Base-by-base conservation (phyloP, 225 moss, liverwort and hornwort species). In the Bryoerythrophyllum caledonicum region DNA sequence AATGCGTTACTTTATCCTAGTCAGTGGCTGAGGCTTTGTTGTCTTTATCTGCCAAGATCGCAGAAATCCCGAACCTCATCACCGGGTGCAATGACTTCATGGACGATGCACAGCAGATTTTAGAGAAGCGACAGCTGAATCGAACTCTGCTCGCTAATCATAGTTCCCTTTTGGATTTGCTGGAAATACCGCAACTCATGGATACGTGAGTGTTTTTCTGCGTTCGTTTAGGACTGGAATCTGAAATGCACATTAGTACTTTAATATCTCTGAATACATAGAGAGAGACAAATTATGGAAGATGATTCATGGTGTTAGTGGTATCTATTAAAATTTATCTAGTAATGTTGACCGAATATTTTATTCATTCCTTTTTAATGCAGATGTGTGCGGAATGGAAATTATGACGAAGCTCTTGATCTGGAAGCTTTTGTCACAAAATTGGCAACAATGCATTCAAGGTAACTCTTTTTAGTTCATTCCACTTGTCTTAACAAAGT, bases 151-250 rank as follows among this genome's bases (percentile, higher is more conserved):
- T 95, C 51, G 83, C 82, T 49, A 93, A 99, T 82, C 97, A 95
- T 65, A 88, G 91, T 70, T 91, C 97, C 30, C 93, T 99, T 58
- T 71, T 99, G 78, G 97, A 99, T 83, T 86, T 99, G 77, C 88
- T 99, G 81, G 97, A 95, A 88, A 99, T 99, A 71, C 97, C 97
- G 49, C 97, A 99, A 58, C 93, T 99, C 64, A 93, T 95, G 95
- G 97, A 99, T 76, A 95, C 97, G 95, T 97, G 82, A 82, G 85
- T n/a, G n/a, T 82, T 30, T 67, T 24, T 61, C 35, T 67, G 43
- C 63, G 37, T 44, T 67, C 56, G 24, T 57, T 67, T 48, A 72
- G 72, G 46, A 20, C 58, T 67, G 63, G 27, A 75, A 25, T 68
- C 30, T 67, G 51, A 35, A 27, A 14, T 26, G 17, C 58, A 14